Conservation (phyloP, 2,329 filamentous ascomycete genomes). For the Dothideomycetidae sp. region DNA sequence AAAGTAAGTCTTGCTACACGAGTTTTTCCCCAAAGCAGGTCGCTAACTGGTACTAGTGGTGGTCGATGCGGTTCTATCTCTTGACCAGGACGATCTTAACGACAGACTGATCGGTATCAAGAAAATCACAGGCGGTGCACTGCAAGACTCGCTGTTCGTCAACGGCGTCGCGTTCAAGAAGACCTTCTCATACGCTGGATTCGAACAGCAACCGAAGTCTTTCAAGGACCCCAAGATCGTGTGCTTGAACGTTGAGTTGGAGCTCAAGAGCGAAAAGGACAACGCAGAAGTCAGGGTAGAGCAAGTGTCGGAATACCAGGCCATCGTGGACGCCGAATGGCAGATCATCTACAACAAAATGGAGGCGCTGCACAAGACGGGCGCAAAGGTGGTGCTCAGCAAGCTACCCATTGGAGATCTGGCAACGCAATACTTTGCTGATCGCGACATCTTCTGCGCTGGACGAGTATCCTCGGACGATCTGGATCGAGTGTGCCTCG, state of each 20-base stretch:
- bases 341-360: slow-evolving; percentile 99
- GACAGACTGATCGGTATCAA: slow-evolving; percentile 97
- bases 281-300: slow-evolving; percentile 97
- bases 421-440: slow-evolving; percentile 94
- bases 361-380: slow-evolving; percentile 83
- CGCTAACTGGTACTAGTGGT: slow-evolving; percentile 51
- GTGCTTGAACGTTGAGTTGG: slow-evolving; percentile 92
- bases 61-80: slow-evolving; percentile 84
- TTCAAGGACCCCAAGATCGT: slow-evolving; percentile 94
- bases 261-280: slow-evolving; percentile 98
- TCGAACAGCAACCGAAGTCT: slow-evolving; percentile 95
- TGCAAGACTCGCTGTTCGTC: slow-evolving; percentile 92
- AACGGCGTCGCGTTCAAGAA: slow-evolving; percentile 99
- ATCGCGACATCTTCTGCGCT: slow-evolving; percentile 96
- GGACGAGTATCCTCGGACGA: slow-evolving; percentile 84
- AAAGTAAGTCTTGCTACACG: slow-evolving; percentile 50
- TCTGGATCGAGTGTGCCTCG: slow-evolving; percentile 90
- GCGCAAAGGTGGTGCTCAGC: slow-evolving; percentile 92
- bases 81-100: slow-evolving; percentile 94
- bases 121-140: slow-evolving; percentile 90
- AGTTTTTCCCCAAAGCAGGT: too few species aligned
- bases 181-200: slow-evolving; percentile 97
- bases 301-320: slow-evolving; percentile 97
- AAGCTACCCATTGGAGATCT: slow-evolving; percentile 96
- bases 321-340: slow-evolving; percentile 98